Conservation (phyloP, 2,329 filamentous ascomycete species). For the Fusarium sp. region DNA sequence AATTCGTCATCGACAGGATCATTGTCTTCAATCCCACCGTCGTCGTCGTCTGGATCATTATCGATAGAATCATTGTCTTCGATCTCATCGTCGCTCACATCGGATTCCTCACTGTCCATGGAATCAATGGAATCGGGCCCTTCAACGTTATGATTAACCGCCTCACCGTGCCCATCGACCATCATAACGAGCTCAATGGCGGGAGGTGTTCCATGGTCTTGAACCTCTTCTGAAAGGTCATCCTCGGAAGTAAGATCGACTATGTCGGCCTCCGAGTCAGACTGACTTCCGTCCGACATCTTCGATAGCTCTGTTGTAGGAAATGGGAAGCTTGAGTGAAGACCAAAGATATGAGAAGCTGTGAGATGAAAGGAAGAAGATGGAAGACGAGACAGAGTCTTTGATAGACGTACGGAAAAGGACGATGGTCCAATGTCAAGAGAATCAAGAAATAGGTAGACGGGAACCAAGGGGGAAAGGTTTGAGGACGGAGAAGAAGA, state of each 20-base stretch:
- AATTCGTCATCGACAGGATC: not conserved
- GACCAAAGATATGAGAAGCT: not conserved
- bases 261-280: not conserved
- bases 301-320: not conserved
- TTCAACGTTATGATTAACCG: not conserved
- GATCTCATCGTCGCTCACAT: not conserved
- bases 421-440: not conserved
- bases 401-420: not conserved
- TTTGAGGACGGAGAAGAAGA: too few relatives aligned
- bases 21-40: not conserved
- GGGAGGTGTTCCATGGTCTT: not conserved
- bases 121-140: not conserved
- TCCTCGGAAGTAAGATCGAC: conserved; percentile 15
- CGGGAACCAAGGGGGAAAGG: too few relatives aligned
- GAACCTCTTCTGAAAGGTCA: not conserved
- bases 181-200: not conserved
- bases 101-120: conserved; percentile 2
- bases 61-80: not conserved
- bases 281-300: conserved; percentile 19
- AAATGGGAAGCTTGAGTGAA: not conserved
- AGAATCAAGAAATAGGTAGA: not conserved
- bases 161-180: not conserved
- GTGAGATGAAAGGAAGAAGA: too few relatives aligned
- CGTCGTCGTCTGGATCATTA: not conserved
- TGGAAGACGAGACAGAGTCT: not conserved